These are phyloP conservation scores for Colletotrichum tropicicola DNA, from an alignment of 2,329 filamentous ascomycete species.

Conservation along the genomic window DNA sequence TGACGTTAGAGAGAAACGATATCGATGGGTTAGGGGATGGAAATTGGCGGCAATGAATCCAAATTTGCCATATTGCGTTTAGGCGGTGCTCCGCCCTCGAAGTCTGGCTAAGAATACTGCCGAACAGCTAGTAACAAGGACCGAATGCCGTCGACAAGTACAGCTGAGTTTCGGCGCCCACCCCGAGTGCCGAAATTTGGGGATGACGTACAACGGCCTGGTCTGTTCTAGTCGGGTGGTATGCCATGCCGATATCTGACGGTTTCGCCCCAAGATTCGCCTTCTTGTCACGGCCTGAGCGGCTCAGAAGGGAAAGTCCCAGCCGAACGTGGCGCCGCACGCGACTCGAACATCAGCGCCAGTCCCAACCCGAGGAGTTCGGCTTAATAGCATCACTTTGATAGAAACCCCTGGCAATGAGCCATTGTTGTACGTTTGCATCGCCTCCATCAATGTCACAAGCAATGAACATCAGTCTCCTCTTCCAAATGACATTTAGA, in stretches of 20 bases:
- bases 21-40: conserved; percentile 7
- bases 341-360: neutral
- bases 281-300: neutral
- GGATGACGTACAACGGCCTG: neutral
- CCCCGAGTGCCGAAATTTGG: neutral
- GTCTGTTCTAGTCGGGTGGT: no score
- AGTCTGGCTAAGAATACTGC: neutral
- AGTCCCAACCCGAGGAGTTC: neutral
- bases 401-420: no score
- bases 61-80: neutral
- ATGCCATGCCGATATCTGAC: neutral
- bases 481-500: no score
- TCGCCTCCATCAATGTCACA: no score
- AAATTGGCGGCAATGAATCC: neutral
- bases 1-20: neutral
- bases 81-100: neutral
- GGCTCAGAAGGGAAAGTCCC: neutral
- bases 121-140: neutral
- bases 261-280: neutral
- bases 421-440: no score
- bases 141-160: neutral
- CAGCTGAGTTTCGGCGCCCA: neutral
- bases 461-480: no score
- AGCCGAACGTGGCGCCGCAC: neutral
- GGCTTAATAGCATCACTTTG: neutral